Evolutionary conservation across 148 eudicot species (phyloP).

Genomic region (Silene latifolia): DNA sequence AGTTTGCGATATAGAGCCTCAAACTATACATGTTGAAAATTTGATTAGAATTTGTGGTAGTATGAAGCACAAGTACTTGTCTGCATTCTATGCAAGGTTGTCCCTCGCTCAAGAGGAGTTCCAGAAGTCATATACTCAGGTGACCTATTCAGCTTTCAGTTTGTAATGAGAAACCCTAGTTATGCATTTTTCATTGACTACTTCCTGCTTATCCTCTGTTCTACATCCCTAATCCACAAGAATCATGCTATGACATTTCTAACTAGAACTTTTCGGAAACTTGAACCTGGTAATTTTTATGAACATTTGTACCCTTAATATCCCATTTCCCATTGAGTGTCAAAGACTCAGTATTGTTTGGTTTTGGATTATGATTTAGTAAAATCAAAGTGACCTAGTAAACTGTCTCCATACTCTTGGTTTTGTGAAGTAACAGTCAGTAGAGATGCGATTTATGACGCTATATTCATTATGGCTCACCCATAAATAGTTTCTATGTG

Average conservation of each 20-base stretch:
- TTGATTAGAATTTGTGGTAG: constrained; percentile 46
- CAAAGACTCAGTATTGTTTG: neutral
- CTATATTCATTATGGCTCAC: neutral
- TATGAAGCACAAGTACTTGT: constrained; percentile 68
- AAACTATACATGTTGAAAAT: constrained; percentile 23
- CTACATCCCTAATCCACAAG: neutral
- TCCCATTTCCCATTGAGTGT: neutral
- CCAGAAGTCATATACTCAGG: constrained; percentile 78
- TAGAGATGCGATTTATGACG: neutral
- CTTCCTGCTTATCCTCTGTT: neutral
- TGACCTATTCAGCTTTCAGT: constrained; percentile 23
- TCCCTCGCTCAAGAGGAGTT: constrained; percentile 72
- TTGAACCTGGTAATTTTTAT: neutral
- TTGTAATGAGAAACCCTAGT: neutral
- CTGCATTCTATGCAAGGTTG: constrained; percentile 55
- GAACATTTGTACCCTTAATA: neutral
- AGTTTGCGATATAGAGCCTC: constrained; percentile 21
- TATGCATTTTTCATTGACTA: neutral
- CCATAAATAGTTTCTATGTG: neutral
- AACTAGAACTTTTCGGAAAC: neutral
- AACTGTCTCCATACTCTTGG: neutral
- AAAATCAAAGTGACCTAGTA: neutral
- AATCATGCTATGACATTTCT: neutral
- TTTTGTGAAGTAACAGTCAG: neutral
- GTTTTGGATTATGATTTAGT: neutral